Evolutionary conservation across 176 grass and related monocot genomes (phyloP).

Genomic region (Melocanna baccifera): DNA sequence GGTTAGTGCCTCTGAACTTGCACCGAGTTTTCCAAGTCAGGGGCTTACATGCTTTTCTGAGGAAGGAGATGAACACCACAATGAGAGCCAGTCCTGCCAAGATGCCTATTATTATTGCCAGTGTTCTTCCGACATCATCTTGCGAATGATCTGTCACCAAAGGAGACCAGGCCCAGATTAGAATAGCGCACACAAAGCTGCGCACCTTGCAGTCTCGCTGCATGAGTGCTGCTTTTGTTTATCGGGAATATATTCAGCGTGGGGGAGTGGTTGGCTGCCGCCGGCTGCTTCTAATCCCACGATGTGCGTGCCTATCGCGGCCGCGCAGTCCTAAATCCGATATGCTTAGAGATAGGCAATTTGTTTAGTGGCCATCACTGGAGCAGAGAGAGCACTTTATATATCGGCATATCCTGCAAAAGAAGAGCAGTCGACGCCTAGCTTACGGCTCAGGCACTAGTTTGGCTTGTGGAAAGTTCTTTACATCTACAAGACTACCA

Average conservation of each 20-base stretch:
- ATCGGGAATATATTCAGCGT: slow-evolving; percentile 62
- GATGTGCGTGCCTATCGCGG: slow-evolving; percentile 19
- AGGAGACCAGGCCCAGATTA: slow-evolving; percentile 11
- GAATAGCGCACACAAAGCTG: slow-evolving; percentile 33
- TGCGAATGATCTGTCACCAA: slow-evolving; percentile 44
- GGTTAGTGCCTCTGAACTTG: background rate
- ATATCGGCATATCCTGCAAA: background rate
- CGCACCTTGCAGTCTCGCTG: slow-evolving; percentile 4
- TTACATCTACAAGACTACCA: background rate
- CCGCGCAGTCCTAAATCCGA: slow-evolving; percentile 26
- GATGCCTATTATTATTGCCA: slow-evolving; percentile 82
- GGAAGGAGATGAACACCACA: slow-evolving; percentile 85
- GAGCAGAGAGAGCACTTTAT: background rate
- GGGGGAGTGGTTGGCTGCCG: slow-evolving; percentile 7
- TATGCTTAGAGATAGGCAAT: background rate
- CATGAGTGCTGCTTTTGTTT: slow-evolving; percentile 22
- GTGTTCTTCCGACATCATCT: slow-evolving; percentile 72
- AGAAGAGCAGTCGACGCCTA: background rate
- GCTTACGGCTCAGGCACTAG: background rate
- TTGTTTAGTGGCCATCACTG: slow-evolving; percentile 1
- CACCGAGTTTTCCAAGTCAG: background rate
- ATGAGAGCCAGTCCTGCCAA: slow-evolving; percentile 67
- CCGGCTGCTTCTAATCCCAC: slow-evolving; percentile 11
- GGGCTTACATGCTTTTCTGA: slow-evolving; percentile 55
- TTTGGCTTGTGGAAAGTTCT: background rate